Conservation (phyloP, 2,329 filamentous ascomycete genomes). For the Plenodomus biglobosus region DNA sequence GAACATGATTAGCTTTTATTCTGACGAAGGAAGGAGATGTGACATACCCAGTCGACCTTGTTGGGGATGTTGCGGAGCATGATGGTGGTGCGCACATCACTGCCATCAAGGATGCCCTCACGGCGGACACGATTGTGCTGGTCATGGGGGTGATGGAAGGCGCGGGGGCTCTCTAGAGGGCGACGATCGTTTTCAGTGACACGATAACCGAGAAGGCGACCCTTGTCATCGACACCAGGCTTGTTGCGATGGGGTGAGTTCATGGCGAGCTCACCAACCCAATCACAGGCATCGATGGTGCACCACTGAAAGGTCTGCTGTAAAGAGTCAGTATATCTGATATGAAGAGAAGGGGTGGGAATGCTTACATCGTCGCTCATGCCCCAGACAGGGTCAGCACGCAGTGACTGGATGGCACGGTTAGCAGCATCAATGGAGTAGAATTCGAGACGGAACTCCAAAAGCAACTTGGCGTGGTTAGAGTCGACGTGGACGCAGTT, state of each 20-base stretch:
- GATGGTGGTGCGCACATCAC: constrained; percentile 61
- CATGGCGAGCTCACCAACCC: constrained; percentile 21
- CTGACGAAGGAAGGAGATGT: neutral
- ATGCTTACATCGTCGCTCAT: constrained; percentile 17
- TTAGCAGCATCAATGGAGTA: constrained; percentile 31
- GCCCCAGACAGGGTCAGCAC: constrained; percentile 12
- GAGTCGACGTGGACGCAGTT: constrained; percentile 23
- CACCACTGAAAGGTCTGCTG: constrained; percentile 29
- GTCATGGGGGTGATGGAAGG: constrained; percentile 26
- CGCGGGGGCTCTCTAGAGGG: too few relatives aligned
- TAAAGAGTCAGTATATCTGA: constrained; percentile 14
- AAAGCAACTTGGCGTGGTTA: constrained; percentile 14
- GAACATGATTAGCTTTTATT: constrained; percentile 14
- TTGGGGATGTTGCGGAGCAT: constrained; percentile 97
- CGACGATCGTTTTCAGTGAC: too few relatives aligned
- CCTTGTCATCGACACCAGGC: constrained; percentile 25
- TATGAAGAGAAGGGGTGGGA: neutral
- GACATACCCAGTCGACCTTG: constrained; percentile 67
- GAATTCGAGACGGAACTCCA: constrained; percentile 38
- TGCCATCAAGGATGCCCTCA: constrained; percentile 45
- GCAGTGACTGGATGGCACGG: constrained; percentile 27
- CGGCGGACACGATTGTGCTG: constrained; percentile 45
- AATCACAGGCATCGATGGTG: constrained; percentile 15
- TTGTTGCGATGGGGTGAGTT: constrained; percentile 25
- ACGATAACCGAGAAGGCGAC: constrained; percentile 24